Base-by-base conservation (phyloP, 805 yeast species). In the Candida nitratophila region DNA sequence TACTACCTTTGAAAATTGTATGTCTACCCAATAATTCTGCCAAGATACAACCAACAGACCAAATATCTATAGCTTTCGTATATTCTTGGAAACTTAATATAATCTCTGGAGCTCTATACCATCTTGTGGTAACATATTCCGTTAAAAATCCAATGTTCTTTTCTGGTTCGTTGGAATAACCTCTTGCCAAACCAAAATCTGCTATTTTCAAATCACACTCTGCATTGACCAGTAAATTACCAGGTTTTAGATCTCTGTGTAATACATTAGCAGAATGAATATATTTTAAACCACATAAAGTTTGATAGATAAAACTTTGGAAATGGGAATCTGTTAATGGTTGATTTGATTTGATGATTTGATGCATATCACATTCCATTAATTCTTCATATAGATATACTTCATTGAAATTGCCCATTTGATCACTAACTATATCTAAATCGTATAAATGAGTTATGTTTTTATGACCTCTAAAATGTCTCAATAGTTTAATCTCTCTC, bases 301-400 rank as follows among this genome's bases (percentile, higher is more conserved):
- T 85, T 67, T 91, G 98, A 61, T 93, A 93, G 16, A 87, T 76
- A 57, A 93, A 93, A 49, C 87, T 81, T 66, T 93, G 99, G 64
- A 86, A 90, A 63, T 93, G 99, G 29, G 90, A 87, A 61, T 93
- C 98, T 1, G 96, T 87, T 51, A 93, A 71, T 0, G 95, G 86
- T 63, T 93, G 98, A 19, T 90, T 91, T 11, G 96, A 86, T 53
- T 95, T 76, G 50, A 93, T 91, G 56, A 93, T 93, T 64, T 91
- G 98, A 65, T 91, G 96, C 88, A 93, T 83, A 64, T 93, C 99
- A 65, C 98, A 91, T 63, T 91, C 98, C 98, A 93, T 93, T 55
- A 91, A 71, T 65, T 91, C 99, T 64, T 93, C 99, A 58, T 93
- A 93, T 8, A 93, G 71, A 53, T 93, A 93, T 12, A 93, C 74